phyloP scores from a whole-genome alignment of 805 yeast species.

The Pichia manshurica region DNA sequence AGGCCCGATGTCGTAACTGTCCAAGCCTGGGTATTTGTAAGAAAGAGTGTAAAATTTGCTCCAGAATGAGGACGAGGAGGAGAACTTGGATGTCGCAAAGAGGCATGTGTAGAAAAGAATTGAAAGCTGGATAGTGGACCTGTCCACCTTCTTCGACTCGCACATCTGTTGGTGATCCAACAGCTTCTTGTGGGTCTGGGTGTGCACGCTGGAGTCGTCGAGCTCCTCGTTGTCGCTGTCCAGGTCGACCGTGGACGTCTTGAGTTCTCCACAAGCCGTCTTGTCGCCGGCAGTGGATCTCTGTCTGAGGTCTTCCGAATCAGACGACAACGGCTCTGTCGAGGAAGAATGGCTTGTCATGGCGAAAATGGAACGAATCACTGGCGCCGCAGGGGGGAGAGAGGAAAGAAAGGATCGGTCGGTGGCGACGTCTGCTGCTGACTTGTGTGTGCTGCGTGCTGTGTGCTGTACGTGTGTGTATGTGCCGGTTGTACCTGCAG shows the following conservation, averaged over 20 bases:
- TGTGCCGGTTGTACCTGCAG: too few species aligned
- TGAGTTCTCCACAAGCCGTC: too few species aligned
- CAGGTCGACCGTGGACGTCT: too few species aligned
- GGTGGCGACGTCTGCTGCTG: too few species aligned
- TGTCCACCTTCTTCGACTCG: slow-evolving; percentile 17
- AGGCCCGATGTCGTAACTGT: slow-evolving; percentile 47
- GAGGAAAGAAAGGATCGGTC: too few species aligned
- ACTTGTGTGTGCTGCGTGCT: too few species aligned
- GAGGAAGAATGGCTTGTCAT: background rate
- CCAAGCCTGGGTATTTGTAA: slow-evolving; percentile 28
- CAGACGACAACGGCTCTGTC: background rate
- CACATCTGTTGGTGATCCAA: slow-evolving; percentile 17
- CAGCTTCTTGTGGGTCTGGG: background rate
- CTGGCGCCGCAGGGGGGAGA: too few species aligned
- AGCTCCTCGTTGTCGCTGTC: background rate
- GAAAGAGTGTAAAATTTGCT: slow-evolving; percentile 38
- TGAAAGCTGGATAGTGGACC: slow-evolving; percentile 12
- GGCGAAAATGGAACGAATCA: background rate
- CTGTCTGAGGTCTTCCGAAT: background rate
- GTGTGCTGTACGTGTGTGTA: too few species aligned
- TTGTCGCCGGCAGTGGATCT: background rate
- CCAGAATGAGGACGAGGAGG: slow-evolving; percentile 18
- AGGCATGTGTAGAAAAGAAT: slow-evolving; percentile 16
- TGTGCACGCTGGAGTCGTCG: slow-evolving; percentile 2
- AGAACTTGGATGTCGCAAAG: slow-evolving; percentile 16